A percentile compares a stretch with the other conserved stretches of the same genome.
Evolutionary conservation across 495 filamentous ascomycete genomes (phyloP).

Genomic region (Xylaria nigripes): DNA sequence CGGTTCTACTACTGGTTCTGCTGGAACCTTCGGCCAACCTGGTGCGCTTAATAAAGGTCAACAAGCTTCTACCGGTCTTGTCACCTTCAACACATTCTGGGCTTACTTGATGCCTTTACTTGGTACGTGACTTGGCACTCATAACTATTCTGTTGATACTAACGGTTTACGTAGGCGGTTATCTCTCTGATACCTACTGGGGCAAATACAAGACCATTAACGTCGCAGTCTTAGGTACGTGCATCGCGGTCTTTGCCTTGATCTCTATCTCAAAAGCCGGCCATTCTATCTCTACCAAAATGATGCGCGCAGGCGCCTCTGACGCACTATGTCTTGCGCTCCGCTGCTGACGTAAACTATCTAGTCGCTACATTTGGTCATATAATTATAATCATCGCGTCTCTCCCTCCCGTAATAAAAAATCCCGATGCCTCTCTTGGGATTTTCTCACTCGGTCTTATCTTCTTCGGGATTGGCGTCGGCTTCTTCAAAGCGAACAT

Average conservation of each 20-base stretch:
- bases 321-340: background rate
- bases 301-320: background rate
- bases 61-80: slow-evolving; percentile 54
- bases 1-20: slow-evolving; percentile 54
- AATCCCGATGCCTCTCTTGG: slow-evolving; percentile 46
- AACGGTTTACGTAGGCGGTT: slow-evolving; percentile 44
- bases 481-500: slow-evolving; percentile 61
- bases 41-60: slow-evolving; percentile 64
- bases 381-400: slow-evolving; percentile 54
- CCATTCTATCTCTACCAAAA: too few relatives aligned
- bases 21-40: slow-evolving; percentile 39
- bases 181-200: slow-evolving; percentile 62
- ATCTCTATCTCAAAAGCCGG: background rate
- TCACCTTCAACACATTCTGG: slow-evolving; percentile 69
- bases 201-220: slow-evolving; percentile 66
- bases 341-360: background rate
- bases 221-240: slow-evolving; percentile 35
- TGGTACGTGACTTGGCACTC: slow-evolving; percentile 21
- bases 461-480: slow-evolving; percentile 58
- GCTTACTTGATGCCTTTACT: slow-evolving; percentile 61
- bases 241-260: background rate
- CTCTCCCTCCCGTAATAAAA: slow-evolving; percentile 52
- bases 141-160: background rate
- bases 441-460: slow-evolving; percentile 53
- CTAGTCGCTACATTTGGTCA: slow-evolving; percentile 56